phyloP scores from a whole-genome alignment of 2,329 filamentous ascomycete species.

The Phialocephala sp. region DNA sequence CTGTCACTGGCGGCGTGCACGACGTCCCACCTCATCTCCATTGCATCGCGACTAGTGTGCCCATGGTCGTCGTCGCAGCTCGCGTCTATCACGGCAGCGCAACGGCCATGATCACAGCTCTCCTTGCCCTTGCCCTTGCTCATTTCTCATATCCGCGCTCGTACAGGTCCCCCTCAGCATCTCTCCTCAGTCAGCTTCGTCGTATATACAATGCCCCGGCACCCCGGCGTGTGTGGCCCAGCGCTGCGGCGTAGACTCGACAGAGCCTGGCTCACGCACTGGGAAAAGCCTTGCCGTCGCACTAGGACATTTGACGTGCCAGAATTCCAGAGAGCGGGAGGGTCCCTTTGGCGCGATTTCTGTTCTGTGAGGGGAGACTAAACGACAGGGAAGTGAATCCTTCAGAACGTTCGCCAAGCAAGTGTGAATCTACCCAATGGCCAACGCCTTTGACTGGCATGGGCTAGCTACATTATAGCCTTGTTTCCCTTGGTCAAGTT shows the following conservation, averaged over 20 bases:
- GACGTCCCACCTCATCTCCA: constrained; percentile 8
- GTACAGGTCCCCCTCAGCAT: background rate
- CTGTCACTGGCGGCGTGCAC: constrained; percentile 1
- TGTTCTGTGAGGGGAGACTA: constrained; percentile 11
- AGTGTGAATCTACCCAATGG: constrained; percentile 26
- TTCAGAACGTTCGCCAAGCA: constrained; percentile 21
- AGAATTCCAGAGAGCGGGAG: constrained; percentile 25
- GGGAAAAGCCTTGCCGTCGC: constrained; percentile 24
- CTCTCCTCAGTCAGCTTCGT: background rate
- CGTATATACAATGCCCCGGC: constrained; percentile 7
- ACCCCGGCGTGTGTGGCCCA: background rate
- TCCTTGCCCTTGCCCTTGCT: background rate
- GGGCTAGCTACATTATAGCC: constrained; percentile 37
- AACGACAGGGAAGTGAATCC: constrained; percentile 19
- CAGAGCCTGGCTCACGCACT: constrained; percentile 14
- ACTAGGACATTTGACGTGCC: constrained; percentile 16
- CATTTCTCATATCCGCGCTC: background rate
- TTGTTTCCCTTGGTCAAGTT: constrained; percentile 34
- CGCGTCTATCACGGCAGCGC: constrained; percentile 2
- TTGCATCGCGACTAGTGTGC: background rate
- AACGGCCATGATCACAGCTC: background rate
- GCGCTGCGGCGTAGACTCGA: constrained; percentile 9
- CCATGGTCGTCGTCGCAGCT: too few species aligned
- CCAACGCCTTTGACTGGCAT: constrained; percentile 16
- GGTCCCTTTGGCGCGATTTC: constrained; percentile 19